Percentiles rank a stretch among this genome's conserved stretches.
Conservation (phyloP, 495 filamentous ascomycete species). For the Gamarada debralockiae region DNA sequence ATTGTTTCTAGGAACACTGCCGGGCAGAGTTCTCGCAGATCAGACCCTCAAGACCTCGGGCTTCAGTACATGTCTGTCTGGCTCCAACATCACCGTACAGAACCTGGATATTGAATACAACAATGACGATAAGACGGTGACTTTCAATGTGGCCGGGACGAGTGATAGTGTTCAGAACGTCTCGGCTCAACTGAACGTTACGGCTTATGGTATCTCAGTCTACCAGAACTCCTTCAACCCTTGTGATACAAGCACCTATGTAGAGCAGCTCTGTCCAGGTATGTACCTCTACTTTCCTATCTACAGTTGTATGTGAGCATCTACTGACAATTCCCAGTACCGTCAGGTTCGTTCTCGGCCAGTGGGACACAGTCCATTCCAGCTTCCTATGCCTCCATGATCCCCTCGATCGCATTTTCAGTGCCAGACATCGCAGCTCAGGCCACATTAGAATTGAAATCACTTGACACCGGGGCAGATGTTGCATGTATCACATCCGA, state of each 20-base stretch:
- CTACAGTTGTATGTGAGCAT: background rate
- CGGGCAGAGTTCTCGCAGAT: constrained; percentile 38
- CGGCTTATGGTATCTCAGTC: constrained; percentile 80
- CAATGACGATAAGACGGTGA: constrained; percentile 62
- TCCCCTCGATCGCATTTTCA: constrained; percentile 87
- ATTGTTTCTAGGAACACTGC: constrained; percentile 28
- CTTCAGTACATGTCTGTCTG: constrained; percentile 68
- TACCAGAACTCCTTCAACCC: constrained; percentile 82
- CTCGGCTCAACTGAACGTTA: constrained; percentile 70
- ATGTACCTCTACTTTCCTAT: constrained; percentile 28
- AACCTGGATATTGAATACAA: constrained; percentile 77
- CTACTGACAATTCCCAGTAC: constrained; percentile 46
- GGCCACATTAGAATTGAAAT: constrained; percentile 72
- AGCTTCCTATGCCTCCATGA: constrained; percentile 60
- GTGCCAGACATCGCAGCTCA: constrained; percentile 88
- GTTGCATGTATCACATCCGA: constrained; percentile 82
- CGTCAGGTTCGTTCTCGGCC: constrained; percentile 69
- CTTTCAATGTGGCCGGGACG: constrained; percentile 80
- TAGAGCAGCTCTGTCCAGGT: constrained; percentile 80
- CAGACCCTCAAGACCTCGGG: constrained; percentile 78
- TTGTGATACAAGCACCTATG: constrained; percentile 60
- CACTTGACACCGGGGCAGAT: constrained; percentile 51
- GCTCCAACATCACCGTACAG: constrained; percentile 65
- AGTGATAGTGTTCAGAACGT: constrained; percentile 76
- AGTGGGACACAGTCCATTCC: constrained; percentile 67